Conservation (phyloP, 2,329 filamentous ascomycete genomes). For the Gaeumannomyces sp. region DNA sequence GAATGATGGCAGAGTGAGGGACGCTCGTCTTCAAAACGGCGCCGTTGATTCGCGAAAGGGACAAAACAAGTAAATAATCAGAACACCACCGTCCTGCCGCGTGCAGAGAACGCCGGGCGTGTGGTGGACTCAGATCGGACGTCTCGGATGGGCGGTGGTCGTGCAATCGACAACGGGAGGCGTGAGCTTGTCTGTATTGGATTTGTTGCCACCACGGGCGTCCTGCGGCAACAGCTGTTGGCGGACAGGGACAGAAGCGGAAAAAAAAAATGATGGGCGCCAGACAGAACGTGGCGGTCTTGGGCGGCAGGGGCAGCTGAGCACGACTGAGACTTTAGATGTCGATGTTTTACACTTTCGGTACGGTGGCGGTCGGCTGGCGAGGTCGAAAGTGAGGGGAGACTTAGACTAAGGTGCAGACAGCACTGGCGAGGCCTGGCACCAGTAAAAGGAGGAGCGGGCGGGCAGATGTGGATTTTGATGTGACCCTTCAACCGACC, state of each 20-base stretch:
- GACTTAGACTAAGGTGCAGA: background rate
- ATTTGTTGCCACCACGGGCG: background rate
- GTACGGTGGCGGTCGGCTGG: background rate
- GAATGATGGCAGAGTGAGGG: background rate
- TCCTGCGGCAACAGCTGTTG: no score
- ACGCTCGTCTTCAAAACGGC: background rate
- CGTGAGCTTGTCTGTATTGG: background rate
- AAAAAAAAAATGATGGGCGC: no score
- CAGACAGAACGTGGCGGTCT: no score
- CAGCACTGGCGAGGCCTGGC: background rate
- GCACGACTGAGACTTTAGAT: background rate
- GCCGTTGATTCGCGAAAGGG: background rate
- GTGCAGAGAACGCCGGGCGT: background rate
- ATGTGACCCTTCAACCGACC: background rate
- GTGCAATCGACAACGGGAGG: no score
- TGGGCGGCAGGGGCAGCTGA: no score
- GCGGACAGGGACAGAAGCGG: background rate
- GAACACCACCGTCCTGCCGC: no score
- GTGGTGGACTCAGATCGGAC: background rate
- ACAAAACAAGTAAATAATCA: background rate
- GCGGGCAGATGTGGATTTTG: background rate
- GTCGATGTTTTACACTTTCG: background rate
- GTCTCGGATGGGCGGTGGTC: background rate
- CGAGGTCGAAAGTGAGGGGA: background rate
- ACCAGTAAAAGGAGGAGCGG: background rate